Evolutionary conservation across 257 asterid genomes (phyloP).

Genomic region (Plantago elongata): DNA sequence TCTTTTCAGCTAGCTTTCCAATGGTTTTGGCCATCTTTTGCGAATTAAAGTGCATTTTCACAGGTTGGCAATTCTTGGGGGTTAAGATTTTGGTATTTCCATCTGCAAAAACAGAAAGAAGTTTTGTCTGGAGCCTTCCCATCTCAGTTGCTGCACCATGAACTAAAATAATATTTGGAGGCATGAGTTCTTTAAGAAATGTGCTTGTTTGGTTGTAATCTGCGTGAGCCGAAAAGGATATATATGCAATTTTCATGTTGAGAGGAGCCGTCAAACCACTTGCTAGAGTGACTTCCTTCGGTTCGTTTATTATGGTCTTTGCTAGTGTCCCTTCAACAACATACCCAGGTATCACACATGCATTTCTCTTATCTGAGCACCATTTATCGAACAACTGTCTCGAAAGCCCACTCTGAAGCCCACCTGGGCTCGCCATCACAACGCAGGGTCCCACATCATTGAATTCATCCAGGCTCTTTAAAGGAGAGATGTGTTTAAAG

Average conservation of each 20-base stretch:
- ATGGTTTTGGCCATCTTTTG: conserved; percentile 88
- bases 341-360: conserved; percentile 86
- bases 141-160: conserved; percentile 91
- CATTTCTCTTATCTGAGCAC: conserved; percentile 85
- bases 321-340: conserved; percentile 87
- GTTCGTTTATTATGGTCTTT: conserved; percentile 81
- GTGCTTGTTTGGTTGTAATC: conserved; percentile 92
- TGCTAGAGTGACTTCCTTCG: conserved; percentile 85
- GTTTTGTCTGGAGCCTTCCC: conserved; percentile 92
- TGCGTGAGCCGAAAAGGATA: conserved; percentile 97
- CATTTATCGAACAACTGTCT: conserved; percentile 93
- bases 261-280: conserved; percentile 89
- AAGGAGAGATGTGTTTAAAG: conserved; percentile 81
- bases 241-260: conserved; percentile 81
- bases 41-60: conserved; percentile 86
- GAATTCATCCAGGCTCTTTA: conserved; percentile 77
- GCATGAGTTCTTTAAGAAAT: conserved; percentile 86
- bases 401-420: conserved; percentile 91
- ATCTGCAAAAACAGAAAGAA: conserved; percentile 67
- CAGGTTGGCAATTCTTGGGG: conserved; percentile 92
- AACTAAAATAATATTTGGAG: conserved; percentile 89
- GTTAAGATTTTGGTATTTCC: conserved; percentile 81
- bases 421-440: conserved; percentile 95
- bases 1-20: conserved; percentile 74
- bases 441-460: conserved; percentile 86